Percentiles rank a stretch among this genome's conserved stretches.
phyloP scores from a whole-genome alignment of 1,284 basidiomycete genomes.

The Gomphus bonarii region DNA sequence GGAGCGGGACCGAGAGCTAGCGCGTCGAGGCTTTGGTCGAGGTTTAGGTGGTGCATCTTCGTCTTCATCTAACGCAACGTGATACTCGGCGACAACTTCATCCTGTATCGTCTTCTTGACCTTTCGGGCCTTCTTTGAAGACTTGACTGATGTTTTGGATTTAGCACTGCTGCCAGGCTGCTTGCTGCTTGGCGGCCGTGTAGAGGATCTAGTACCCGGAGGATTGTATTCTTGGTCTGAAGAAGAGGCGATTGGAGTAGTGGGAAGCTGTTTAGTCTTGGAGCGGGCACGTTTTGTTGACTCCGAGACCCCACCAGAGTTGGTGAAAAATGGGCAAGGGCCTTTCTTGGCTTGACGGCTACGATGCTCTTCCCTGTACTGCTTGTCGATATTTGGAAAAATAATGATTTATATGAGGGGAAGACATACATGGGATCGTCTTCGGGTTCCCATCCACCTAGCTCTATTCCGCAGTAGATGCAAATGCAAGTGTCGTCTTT shows the following conservation, averaged over 20 bases:
- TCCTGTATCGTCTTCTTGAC: not conserved
- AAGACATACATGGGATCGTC: slow-evolving; percentile 67
- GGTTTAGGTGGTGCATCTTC: not conserved
- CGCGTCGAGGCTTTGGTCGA: not conserved
- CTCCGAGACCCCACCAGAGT: slow-evolving; percentile 9
- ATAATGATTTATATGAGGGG: slow-evolving; percentile 7
- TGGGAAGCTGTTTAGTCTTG: slow-evolving; percentile 13
- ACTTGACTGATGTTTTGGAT: not conserved
- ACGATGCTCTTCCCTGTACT: slow-evolving; percentile 50
- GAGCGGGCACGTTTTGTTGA: not conserved
- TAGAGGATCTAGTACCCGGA: slow-evolving; percentile 22
- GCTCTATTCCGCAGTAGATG: slow-evolving; percentile 62
- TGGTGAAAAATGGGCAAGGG: slow-evolving; percentile 43
- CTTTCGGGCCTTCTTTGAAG: not conserved
- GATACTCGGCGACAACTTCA: slow-evolving; percentile 3
- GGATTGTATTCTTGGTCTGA: slow-evolving; percentile 18
- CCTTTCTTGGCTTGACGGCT: slow-evolving; percentile 41
- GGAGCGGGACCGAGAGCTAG: not conserved
- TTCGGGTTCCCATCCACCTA: slow-evolving; percentile 71
- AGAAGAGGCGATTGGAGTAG: slow-evolving; percentile 15
- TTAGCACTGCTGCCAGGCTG: not conserved
- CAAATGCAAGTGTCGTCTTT: slow-evolving; percentile 71
- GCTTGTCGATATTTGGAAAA: slow-evolving; percentile 10
- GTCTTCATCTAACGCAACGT: not conserved
- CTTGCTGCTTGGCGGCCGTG: not conserved